Evolutionary conservation across 345 rosid species (phyloP), one percentile per base, ranked within the genome.

Genomic region (Murraya koenigii): DNA sequence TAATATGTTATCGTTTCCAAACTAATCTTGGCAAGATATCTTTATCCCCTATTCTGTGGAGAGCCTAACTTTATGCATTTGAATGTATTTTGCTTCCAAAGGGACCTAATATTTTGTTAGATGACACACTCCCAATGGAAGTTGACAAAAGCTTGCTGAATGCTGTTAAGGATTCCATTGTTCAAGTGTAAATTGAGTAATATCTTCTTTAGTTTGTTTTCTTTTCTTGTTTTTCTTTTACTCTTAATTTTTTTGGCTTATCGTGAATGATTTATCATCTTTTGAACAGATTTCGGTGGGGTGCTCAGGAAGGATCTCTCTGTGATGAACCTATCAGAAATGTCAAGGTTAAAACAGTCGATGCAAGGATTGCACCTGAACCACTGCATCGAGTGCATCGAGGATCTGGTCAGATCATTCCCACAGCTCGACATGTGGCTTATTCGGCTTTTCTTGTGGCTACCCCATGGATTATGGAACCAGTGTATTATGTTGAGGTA

Each of bases 301-400:
- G 94, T 74, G 99, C 99, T 63, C 86, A 97, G 80, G 98, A 96
- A 94, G 99, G 98, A 26, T 97, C 99, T 7, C 91, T 96, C 14
- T 96, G 99, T 81, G 99, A 96, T 76, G 99, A 96, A 77, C 99
- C 99, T 62, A 92, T 94, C 83, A 90, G 99, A 82, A 94, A 96
- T 80, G 98, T 92, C 3, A 94, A 94, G 85, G 94, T 96, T 81
- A 96, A 96, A 84, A 96, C 94, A 66, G 97, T 96, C 61, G 98
- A 96, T 84, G 97, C 97, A n/a, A 84, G 91, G 81, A 92, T 96
- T 85, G 97, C 99, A 67, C 89, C 87, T 63, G 97, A 94, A 83
- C 91, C 98, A 52, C 83, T 94, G 83, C 93, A 94, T 74, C n/a
- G n/a, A n/a, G n/a, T n/a, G n/a, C n/a, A n/a, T n/a, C 90, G 97